These are phyloP conservation scores for Eucommia ulmoides DNA, from an alignment of 257 asterid species.

Conservation along the genomic window DNA sequence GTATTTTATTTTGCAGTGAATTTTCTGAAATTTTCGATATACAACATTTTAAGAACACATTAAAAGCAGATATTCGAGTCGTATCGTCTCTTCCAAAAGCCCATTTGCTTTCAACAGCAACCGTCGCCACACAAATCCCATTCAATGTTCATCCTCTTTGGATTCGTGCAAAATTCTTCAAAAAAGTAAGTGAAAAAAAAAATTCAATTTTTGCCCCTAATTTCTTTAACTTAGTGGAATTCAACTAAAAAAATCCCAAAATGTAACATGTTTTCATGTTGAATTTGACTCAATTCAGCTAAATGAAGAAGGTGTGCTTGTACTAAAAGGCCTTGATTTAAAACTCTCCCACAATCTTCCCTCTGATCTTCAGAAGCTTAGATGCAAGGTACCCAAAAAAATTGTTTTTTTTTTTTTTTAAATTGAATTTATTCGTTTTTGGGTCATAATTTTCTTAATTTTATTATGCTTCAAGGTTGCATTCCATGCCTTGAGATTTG, in stretches of 20 bases:
- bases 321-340: conserved; percentile 51
- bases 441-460: too few species aligned
- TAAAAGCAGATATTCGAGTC: conserved; percentile 44
- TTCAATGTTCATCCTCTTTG: conserved; percentile 44
- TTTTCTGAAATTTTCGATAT: conserved; percentile 51
- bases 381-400: conserved; percentile 56
- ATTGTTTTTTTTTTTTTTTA: too few species aligned
- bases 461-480: conserved; percentile 59
- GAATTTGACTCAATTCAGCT: conserved; percentile 18
- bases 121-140: conserved; percentile 42
- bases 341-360: conserved; percentile 57
- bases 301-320: conserved; percentile 44
- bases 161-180: conserved; percentile 45
- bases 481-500: conserved; percentile 47
- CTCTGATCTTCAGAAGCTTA: conserved; percentile 55
- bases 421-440: too few species aligned
- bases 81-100: conserved; percentile 49
- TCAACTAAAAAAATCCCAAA: too few species aligned
- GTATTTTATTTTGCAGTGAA: conserved; percentile 32
- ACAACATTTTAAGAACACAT: conserved; percentile 53
- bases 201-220: too few species aligned
- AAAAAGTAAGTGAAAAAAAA: conserved; percentile 29
- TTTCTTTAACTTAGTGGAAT: too few species aligned
- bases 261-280: too few species aligned
- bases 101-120: conserved; percentile 43